Evolutionary conservation across 2,329 filamentous ascomycete genomes (phyloP).

Genomic region (Colletotrichum kahawae): DNA sequence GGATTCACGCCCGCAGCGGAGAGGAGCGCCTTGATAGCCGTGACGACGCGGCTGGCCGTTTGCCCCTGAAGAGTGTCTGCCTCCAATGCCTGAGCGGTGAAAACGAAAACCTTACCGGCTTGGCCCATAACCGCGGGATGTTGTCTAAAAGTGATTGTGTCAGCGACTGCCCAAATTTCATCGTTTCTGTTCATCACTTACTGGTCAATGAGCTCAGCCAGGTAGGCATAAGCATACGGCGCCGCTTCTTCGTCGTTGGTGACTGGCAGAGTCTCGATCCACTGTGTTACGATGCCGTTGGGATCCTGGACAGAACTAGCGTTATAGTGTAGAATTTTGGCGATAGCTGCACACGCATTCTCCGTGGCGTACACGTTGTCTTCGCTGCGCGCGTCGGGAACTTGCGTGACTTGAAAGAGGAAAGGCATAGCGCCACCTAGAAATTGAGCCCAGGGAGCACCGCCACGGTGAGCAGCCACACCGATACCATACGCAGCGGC

Average conservation of each 20-base stretch:
- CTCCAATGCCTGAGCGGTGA: constrained; percentile 87
- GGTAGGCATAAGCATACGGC: constrained; percentile 92
- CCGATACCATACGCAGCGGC: constrained; percentile 96
- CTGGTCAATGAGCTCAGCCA: constrained; percentile 92
- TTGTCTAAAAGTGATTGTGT: constrained; percentile 65
- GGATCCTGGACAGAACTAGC: constrained; percentile 75
- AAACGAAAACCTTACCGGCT: constrained; percentile 81
- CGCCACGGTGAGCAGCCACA: constrained; percentile 92
- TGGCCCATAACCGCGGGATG: constrained; percentile 81
- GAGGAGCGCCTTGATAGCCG: constrained; percentile 79
- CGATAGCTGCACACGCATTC: constrained; percentile 94
- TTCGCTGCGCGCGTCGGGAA: constrained; percentile 82
- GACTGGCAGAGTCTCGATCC: constrained; percentile 90
- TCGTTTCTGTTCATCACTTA: constrained; percentile 57
- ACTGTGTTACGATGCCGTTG: constrained; percentile 79
- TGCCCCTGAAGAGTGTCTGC: constrained; percentile 88
- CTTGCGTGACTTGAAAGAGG: constrained; percentile 83
- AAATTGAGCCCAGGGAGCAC: constrained; percentile 86
- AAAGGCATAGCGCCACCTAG: constrained; percentile 78
- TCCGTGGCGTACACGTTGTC: constrained; percentile 98
- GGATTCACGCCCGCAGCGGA: constrained; percentile 76
- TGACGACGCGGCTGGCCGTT: constrained; percentile 77
- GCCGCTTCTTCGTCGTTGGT: constrained; percentile 97
- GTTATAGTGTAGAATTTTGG: constrained; percentile 96
- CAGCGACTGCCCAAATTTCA: not conserved